Percentiles rank a stretch among this genome's conserved stretches.
phyloP scores from a whole-genome alignment of 129 eudicot genomes.

The Saussurea involucrata region DNA sequence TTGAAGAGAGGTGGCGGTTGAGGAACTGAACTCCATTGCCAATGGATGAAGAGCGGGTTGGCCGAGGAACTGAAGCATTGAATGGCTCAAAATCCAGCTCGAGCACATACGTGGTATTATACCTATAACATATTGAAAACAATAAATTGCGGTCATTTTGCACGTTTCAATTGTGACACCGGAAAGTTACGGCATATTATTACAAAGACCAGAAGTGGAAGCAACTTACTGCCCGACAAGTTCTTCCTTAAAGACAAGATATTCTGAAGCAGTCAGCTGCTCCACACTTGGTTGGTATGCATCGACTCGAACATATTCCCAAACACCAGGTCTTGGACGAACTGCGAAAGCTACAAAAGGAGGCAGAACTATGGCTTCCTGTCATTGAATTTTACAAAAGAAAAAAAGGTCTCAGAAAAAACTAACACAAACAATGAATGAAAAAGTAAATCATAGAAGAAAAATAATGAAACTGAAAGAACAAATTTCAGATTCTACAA shows the following conservation, averaged over 20 bases:
- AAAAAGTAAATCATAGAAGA: background rate
- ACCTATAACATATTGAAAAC: slow-evolving; percentile 33
- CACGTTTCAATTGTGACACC: background rate
- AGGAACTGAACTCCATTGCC: slow-evolving; percentile 98
- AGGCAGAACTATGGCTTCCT: slow-evolving; percentile 95
- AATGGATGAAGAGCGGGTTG: slow-evolving; percentile 80
- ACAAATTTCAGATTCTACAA: background rate
- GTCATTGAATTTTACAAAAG: slow-evolving; percentile 14
- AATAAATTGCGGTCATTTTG: background rate
- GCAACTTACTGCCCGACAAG: slow-evolving; percentile 77
- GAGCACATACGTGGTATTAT: slow-evolving; percentile 46
- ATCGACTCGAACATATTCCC: slow-evolving; percentile 92
- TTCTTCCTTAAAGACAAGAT: slow-evolving; percentile 82
- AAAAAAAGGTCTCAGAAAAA: background rate
- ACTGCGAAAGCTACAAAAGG: slow-evolving; percentile 94
- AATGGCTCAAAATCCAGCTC: slow-evolving; percentile 98
- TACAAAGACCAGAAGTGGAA: background rate
- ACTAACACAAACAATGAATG: slow-evolving; percentile 6
- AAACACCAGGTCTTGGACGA: slow-evolving; percentile 98
- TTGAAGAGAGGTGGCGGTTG: slow-evolving; percentile 91
- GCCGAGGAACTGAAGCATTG: slow-evolving; percentile 84
- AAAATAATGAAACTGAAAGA: background rate
- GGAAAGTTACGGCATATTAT: background rate
- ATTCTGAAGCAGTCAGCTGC: slow-evolving; percentile 72
- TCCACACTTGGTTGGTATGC: slow-evolving; percentile 83